These are phyloP conservation scores for Boletus sp. DNA, from an alignment of 1,284 basidiomycete genomes.

Conservation along the genomic window DNA sequence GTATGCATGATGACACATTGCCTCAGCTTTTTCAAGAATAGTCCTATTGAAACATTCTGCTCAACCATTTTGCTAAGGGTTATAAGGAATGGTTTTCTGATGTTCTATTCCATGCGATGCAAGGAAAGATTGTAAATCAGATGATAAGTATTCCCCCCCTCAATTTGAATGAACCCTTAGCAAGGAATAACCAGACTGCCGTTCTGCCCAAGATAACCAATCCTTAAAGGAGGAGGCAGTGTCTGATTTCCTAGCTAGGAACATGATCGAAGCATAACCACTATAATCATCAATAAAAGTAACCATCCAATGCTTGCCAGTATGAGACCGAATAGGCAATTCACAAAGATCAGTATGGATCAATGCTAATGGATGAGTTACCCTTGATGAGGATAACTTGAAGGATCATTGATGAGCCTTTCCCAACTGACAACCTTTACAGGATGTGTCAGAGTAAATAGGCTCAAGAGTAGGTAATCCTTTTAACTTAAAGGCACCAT, in stretches of 20 bases:
- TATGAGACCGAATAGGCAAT: not conserved
- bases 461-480: not conserved
- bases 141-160: not conserved
- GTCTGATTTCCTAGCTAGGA: not conserved
- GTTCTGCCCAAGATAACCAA: not conserved
- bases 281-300: not conserved
- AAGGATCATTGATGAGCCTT: not conserved
- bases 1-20: not conserved
- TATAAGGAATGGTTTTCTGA: not conserved
- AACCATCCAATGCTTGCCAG: not conserved
- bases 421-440: not conserved
- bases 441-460: not conserved
- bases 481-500: too few species aligned
- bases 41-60: not conserved
- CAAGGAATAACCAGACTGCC: not conserved
- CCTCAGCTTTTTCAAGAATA: not conserved
- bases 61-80: not conserved
- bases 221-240: not conserved
- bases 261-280: not conserved
- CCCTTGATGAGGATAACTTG: not conserved
- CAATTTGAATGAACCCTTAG: not conserved
- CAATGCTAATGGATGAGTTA: not conserved
- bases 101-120: not conserved
- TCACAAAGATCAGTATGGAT: not conserved
- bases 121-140: not conserved